phyloP scores from a whole-genome alignment of 257 asterid species.

The Plectranthus barbatus region DNA sequence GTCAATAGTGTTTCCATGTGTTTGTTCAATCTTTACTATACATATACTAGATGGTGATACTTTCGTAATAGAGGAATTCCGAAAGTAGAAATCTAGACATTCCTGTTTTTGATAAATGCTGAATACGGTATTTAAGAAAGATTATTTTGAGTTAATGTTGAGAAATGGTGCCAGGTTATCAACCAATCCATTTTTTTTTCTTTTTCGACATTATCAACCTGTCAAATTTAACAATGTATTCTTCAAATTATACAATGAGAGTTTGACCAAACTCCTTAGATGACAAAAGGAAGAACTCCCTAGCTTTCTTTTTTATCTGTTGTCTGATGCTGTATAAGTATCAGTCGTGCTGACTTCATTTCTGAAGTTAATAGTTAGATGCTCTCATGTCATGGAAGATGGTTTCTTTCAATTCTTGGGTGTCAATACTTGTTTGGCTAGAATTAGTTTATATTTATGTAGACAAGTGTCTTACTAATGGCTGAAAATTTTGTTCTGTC shows the following conservation, averaged over 20 bases:
- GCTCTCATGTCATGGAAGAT: neutral
- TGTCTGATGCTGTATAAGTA: neutral
- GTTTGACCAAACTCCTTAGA: neutral
- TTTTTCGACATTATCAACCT: too few relatives aligned
- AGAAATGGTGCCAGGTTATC: neutral
- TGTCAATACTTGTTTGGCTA: neutral
- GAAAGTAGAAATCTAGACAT: constrained; percentile 8
- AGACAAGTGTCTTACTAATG: constrained; percentile 14
- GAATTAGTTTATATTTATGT: neutral
- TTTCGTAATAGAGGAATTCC: constrained; percentile 2
- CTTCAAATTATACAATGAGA: neutral
- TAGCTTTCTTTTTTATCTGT: neutral
- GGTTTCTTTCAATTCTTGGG: neutral
- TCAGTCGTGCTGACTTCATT: neutral
- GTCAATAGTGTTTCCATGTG: neutral
- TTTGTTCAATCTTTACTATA: neutral
- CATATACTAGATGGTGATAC: neutral
- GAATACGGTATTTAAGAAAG: neutral
- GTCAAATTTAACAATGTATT: neutral
- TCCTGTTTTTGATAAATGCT: constrained; percentile 11
- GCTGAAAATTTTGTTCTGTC: constrained; percentile 21
- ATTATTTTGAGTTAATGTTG: constrained; percentile 8
- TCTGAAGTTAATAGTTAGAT: neutral
- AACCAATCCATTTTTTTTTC: neutral
- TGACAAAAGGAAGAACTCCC: neutral